phyloP scores from a whole-genome alignment of 768 basidiomycete genomes.

The Phylloporus sp. region DNA sequence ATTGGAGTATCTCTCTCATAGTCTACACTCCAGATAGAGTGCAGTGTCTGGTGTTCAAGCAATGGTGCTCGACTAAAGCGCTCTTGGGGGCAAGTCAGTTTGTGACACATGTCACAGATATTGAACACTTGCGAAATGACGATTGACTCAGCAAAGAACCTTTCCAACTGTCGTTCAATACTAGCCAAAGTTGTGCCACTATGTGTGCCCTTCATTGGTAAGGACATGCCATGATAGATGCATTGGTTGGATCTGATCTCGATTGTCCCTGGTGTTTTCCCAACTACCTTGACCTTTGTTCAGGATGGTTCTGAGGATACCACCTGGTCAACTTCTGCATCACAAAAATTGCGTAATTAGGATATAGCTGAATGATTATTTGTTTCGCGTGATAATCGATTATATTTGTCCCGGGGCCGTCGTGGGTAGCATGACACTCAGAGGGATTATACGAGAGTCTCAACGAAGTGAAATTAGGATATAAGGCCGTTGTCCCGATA shows the following conservation, averaged over 20 bases:
- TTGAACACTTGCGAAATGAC: slow-evolving; percentile 83
- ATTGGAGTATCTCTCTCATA: slow-evolving; percentile 91
- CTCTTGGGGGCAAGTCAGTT: slow-evolving; percentile 87
- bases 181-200: slow-evolving; percentile 84
- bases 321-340: slow-evolving; percentile 90
- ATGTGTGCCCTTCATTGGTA: slow-evolving; percentile 96
- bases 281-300: slow-evolving; percentile 95
- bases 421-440: no score
- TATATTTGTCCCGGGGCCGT: no score
- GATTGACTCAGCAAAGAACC: slow-evolving; percentile 91
- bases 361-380: no score
- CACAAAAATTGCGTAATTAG: no score
- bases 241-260: background rate
- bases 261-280: slow-evolving; percentile 72
- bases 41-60: slow-evolving; percentile 89
- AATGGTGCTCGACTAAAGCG: slow-evolving; percentile 91
- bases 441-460: no score
- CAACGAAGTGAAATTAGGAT: no score
- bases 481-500: no score
- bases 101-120: slow-evolving; percentile 66
- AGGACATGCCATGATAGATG: slow-evolving; percentile 17
- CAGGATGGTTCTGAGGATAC: slow-evolving; percentile 93
- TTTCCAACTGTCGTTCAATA: slow-evolving; percentile 83
- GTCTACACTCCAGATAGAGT: slow-evolving; percentile 93
- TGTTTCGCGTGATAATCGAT: no score